Evolutionary conservation across 139 green algal genomes (phyloP).

Genomic region (Pleodorina starrii): DNA sequence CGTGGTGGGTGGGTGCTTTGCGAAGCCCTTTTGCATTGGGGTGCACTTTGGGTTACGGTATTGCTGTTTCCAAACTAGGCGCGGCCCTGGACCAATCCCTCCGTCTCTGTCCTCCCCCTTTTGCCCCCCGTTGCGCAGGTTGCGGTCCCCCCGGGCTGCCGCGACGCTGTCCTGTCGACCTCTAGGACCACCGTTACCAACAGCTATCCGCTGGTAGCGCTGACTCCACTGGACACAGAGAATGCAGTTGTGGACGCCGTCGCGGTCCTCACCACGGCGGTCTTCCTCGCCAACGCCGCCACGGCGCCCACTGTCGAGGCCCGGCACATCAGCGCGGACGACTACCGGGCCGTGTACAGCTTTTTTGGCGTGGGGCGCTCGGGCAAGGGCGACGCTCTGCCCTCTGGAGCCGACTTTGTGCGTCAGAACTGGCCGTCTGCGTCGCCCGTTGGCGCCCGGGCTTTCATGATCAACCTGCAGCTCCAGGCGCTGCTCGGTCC

Average conservation of each 20-base stretch:
- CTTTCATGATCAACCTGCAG: conserved; percentile 22
- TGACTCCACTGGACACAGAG: not conserved
- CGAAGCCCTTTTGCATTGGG: no score
- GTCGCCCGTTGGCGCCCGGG: not conserved
- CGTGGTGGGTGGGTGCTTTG: no score
- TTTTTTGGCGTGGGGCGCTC: not conserved
- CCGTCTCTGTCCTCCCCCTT: no score
- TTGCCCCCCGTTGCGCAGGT: no score
- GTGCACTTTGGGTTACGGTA: no score
- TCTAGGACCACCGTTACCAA: not conserved
- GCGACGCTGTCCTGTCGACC: conserved; percentile 12
- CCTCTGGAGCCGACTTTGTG: conserved; percentile 20
- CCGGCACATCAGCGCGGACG: conserved; percentile 3
- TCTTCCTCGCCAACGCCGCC: not conserved
- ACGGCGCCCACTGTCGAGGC: not conserved
- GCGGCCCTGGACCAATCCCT: no score
- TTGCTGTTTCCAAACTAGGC: no score
- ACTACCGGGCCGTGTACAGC: not conserved
- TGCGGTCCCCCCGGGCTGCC: conserved; percentile 16
- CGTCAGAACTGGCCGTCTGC: conserved; percentile 7
- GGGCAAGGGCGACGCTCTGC: not conserved
- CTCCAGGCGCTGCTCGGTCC: not conserved
- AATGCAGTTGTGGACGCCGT: not conserved
- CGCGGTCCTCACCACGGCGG: not conserved
- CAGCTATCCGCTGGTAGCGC: not conserved